phyloP scores from a whole-genome alignment of 768 basidiomycete species.

The Daedaleopsis nitida region DNA sequence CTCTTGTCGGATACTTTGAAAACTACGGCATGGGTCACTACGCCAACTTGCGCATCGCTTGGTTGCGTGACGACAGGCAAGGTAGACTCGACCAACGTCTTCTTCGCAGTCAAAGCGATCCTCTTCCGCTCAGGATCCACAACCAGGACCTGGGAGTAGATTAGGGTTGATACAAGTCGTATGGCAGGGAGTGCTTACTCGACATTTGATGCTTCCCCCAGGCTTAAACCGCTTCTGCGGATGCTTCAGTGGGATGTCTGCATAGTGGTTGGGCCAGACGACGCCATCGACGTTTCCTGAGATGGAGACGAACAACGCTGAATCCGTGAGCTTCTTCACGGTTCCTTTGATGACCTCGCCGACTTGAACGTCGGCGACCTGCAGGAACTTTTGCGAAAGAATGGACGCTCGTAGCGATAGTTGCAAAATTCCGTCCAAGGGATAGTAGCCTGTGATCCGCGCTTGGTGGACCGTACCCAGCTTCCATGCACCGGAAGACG shows the following conservation, averaged over 20 bases:
- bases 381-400: slow-evolving; percentile 84
- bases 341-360: slow-evolving; percentile 88
- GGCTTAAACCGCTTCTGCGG: slow-evolving; percentile 89
- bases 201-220: slow-evolving; percentile 80
- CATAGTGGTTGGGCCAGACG: slow-evolving; percentile 93
- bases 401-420: slow-evolving; percentile 84
- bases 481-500: slow-evolving; percentile 78
- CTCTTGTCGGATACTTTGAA: slow-evolving; percentile 81
- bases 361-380: slow-evolving; percentile 77
- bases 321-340: slow-evolving; percentile 81
- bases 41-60: slow-evolving; percentile 70
- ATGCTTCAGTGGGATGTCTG: slow-evolving; percentile 92
- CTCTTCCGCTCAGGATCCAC: slow-evolving; percentile 83
- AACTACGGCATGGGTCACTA: slow-evolving; percentile 79
- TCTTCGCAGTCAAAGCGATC: slow-evolving; percentile 88
- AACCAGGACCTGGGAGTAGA: slow-evolving; percentile 62
- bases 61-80: slow-evolving; percentile 67
- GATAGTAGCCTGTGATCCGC: slow-evolving; percentile 83
- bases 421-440: slow-evolving; percentile 85
- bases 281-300: slow-evolving; percentile 90
- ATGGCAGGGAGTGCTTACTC: slow-evolving; percentile 51
- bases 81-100: slow-evolving; percentile 80
- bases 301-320: slow-evolving; percentile 82
- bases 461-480: slow-evolving; percentile 78
- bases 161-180: slow-evolving; percentile 1